A percentile compares a stretch with the other conserved stretches of the same genome.
These are phyloP conservation scores for Alternaria arborescens DNA, from an alignment of 2,329 filamentous ascomycete genomes.

Conservation along the genomic window DNA sequence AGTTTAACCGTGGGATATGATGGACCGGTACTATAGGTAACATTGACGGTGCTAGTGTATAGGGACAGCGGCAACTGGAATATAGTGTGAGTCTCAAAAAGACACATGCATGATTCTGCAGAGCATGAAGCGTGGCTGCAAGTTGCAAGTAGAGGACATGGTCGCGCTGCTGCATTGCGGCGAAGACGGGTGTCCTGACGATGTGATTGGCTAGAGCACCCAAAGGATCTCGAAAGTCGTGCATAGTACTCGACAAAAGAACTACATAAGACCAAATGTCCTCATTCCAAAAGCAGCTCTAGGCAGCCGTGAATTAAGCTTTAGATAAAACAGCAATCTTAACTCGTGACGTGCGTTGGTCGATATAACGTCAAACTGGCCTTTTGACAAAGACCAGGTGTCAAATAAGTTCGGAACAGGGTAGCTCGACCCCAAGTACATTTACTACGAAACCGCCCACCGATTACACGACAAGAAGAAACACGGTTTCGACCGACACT, in stretches of 20 bases:
- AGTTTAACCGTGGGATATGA: slow-evolving; percentile 95
- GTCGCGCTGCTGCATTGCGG: slow-evolving; percentile 13
- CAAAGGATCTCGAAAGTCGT: slow-evolving; percentile 9
- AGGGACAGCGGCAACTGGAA: neutral
- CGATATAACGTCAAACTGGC: slow-evolving; percentile 41
- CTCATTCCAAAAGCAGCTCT: neutral
- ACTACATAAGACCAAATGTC: slow-evolving; percentile 13
- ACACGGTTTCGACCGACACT: slow-evolving; percentile 24
- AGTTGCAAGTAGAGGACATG: neutral
- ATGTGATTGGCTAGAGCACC: slow-evolving; percentile 19
- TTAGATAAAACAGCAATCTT: slow-evolving; percentile 20
- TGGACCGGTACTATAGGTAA: slow-evolving; percentile 8
- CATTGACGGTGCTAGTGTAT: slow-evolving; percentile 1
- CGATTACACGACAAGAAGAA: slow-evolving; percentile 25
- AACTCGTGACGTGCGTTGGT: slow-evolving; percentile 24
- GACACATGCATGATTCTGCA: slow-evolving; percentile 1
- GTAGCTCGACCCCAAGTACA: slow-evolving; percentile 30
- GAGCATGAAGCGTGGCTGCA: neutral
- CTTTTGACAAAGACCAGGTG: slow-evolving; percentile 45
- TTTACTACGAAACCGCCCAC: slow-evolving; percentile 29
- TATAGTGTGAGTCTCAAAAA: neutral
- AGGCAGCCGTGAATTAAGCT: slow-evolving; percentile 26
- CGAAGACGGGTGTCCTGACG: slow-evolving; percentile 22
- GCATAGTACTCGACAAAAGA: slow-evolving; percentile 1
- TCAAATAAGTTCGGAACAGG: slow-evolving; percentile 33